Conservation (phyloP, 2,329 filamentous ascomycete genomes). For the Phaeomoniella chlamydospora region DNA sequence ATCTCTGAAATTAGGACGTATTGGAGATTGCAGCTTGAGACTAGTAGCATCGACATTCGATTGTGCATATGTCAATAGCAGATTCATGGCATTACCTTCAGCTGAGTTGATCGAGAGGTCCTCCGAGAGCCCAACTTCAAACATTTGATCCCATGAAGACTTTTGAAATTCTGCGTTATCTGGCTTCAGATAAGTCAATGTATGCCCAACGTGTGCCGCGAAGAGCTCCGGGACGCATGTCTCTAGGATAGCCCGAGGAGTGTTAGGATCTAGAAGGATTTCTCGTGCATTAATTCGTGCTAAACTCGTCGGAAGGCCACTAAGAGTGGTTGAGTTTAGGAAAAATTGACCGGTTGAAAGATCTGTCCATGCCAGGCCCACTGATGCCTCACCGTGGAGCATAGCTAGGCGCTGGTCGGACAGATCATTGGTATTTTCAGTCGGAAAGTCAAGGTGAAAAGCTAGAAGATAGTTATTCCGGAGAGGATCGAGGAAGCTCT, state of each 20-base stretch:
- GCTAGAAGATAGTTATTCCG: conserved; percentile 87
- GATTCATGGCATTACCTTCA: conserved; percentile 64
- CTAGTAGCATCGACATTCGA: not conserved
- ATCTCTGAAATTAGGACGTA: conserved; percentile 27
- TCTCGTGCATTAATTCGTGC: conserved; percentile 75
- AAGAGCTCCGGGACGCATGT: not conserved
- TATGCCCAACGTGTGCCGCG: not conserved
- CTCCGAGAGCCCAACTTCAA: conserved; percentile 48
- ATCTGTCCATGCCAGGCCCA: conserved; percentile 88
- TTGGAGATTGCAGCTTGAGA: conserved; percentile 48
- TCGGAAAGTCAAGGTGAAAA: conserved; percentile 39
- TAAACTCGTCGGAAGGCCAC: conserved; percentile 62
- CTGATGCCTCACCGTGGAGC: conserved; percentile 19
- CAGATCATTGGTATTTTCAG: conserved; percentile 10
- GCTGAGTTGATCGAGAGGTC: not conserved
- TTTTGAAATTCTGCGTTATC: conserved; percentile 31
- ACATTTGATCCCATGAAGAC: conserved; percentile 57
- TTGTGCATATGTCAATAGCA: conserved; percentile 73
- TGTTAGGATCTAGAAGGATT: conserved; percentile 57
- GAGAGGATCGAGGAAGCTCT: conserved; percentile 91
- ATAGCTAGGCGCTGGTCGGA: conserved; percentile 2
- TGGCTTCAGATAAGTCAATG: not conserved
- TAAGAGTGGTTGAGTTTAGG: conserved; percentile 60
- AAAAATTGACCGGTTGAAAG: conserved; percentile 90
- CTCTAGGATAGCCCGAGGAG: too few species aligned